Conservation (phyloP, 352 stramenopile species). For the Globisporangium uncinulatum region DNA sequence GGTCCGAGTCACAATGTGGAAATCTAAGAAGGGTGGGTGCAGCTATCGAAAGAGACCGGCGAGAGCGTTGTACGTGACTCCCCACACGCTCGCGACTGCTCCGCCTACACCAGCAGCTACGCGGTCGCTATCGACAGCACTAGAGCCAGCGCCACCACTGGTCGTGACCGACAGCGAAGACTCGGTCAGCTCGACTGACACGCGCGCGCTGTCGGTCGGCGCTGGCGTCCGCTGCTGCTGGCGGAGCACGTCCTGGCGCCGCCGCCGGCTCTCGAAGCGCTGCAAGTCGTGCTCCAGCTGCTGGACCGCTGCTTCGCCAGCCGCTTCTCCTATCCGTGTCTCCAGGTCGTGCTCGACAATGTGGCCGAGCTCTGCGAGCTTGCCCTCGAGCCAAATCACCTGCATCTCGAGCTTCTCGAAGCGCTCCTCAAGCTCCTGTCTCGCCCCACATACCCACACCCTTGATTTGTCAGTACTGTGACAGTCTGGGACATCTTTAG, state of each 20-base stretch:
- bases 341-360: constrained; percentile 29
- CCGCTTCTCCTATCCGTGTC: constrained; percentile 10
- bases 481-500: no score
- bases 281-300: constrained; percentile 6
- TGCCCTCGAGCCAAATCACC: constrained; percentile 42
- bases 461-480: no score
- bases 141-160: no score
- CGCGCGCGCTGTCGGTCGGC: constrained; percentile 9
- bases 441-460: no score
- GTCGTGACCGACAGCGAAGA: constrained; percentile 12
- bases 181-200: constrained; percentile 26
- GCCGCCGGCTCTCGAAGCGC: constrained; percentile 11
- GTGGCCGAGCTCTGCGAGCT: constrained; percentile 24
- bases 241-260: constrained; percentile 1
- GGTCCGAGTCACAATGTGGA: no score
- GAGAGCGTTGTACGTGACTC: constrained; percentile 21
- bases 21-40: no score
- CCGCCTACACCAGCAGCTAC: background rate
- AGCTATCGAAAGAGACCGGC: constrained; percentile 33
- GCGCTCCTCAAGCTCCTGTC: constrained; percentile 38
- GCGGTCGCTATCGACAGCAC: constrained; percentile 16
- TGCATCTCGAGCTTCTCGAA: constrained; percentile 44
- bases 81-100: constrained; percentile 11
- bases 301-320: constrained; percentile 7
- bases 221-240: constrained; percentile 10